phyloP scores from a whole-genome alignment of 75 land plant genomes.

The Picea sitchensis region DNA sequence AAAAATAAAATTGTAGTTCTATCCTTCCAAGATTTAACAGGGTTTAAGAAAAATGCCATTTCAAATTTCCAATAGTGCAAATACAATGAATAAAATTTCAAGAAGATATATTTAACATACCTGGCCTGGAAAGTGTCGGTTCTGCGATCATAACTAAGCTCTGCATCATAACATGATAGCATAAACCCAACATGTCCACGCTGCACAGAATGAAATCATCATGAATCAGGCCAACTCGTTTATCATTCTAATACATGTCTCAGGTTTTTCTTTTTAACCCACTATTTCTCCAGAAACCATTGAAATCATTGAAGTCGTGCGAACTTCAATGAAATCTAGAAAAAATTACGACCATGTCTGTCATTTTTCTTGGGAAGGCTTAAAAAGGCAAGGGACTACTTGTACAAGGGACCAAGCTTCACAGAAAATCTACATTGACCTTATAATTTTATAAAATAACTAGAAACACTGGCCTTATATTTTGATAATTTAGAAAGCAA shows the following conservation, averaged over 20 bases:
- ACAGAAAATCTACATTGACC: neutral
- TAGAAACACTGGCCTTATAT: neutral
- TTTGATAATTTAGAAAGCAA: neutral
- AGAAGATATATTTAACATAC: slow-evolving; percentile 22
- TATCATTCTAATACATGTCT: neutral
- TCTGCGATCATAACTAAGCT: slow-evolving; percentile 64
- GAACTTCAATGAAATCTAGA: neutral
- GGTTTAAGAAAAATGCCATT: too few relatives aligned
- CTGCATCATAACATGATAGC: slow-evolving; percentile 95
- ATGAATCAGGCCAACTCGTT: neutral
- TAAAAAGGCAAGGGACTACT: neutral
- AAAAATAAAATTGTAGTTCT: too few relatives aligned
- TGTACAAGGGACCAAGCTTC: neutral
- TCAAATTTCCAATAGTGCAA: too few relatives aligned
- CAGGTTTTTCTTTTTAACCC: neutral
- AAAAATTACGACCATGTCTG: neutral
- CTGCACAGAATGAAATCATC: slow-evolving; percentile 32
- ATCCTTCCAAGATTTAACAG: too few relatives aligned
- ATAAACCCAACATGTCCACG: slow-evolving; percentile 94
- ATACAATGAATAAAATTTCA: neutral
- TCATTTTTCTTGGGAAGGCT: neutral
- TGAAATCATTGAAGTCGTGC: neutral
- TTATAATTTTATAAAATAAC: too few relatives aligned
- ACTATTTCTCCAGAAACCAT: neutral
- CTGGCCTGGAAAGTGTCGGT: slow-evolving; percentile 84